Base-by-base conservation (phyloP, 176 grass and related monocot genomes). In the Oryza coarctata region DNA sequence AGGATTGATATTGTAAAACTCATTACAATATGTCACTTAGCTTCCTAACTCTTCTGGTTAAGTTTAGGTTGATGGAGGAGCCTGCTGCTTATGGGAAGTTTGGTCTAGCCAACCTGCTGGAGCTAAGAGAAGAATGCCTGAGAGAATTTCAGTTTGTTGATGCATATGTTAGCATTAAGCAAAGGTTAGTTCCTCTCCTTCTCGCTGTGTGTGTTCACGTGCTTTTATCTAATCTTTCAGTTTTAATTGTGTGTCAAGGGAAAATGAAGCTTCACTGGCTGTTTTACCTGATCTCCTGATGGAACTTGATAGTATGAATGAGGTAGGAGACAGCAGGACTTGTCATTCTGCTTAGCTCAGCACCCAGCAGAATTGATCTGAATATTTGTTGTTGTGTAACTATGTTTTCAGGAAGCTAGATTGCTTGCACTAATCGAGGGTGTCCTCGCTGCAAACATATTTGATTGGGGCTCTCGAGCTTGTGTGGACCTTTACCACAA, bases 401-500 rank as follows among this genome's bases (percentile, higher is more conserved):
- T 44, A 83, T 78, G 40, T 82, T 75, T 39, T 82, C 82, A 98
- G 96, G 96, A 98, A 86, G 88, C 92, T 84, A 93, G 96, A 83
- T 75, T 98, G 57, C 88, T 91, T 83, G 90, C 82, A 14, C 80
- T 98, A 60, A 95, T 98, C 43, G 96, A 98, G 90, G 96, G 96
- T 75, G 96, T 93, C 73, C 89, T 98, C 74, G 96, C 93, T 86
- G 96, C 96, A 80, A 98, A 98, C 65, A 98, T 98, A 88, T 98
- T 98, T 83, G 96, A 98, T 76, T 98, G 96, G 96, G 96, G 93
- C 61, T 98, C 96, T 83, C 84, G 91, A 88, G 96, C 93, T 76
- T 98, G 96, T 88, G 96, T 98, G 62, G 96, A 98, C 27, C 96
- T 98, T 88, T 98, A 98, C 74, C 93, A 98, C 80, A 89, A 98